Evolutionary conservation across 208 protist species (phyloP).

Genomic region (Wallacemonas sp.): DNA sequence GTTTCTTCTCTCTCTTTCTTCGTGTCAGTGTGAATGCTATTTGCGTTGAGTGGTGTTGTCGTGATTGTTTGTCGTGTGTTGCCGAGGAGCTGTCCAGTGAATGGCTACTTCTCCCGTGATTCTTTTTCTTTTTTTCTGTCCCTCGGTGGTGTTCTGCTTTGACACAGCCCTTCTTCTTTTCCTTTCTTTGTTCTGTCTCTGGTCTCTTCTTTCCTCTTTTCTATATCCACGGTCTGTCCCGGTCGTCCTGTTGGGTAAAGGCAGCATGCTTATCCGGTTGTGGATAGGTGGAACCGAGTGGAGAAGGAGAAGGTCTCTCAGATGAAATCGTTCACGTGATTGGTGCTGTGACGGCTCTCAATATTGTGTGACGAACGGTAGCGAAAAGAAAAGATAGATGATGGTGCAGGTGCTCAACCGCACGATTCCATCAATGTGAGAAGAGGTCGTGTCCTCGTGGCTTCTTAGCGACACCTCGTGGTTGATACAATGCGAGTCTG

Average conservation of each 20-base stretch:
- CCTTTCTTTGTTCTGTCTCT: neutral
- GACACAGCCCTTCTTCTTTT: neutral
- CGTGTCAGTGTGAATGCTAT: neutral
- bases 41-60: constrained; percentile 1
- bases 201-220: neutral
- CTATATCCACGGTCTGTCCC: neutral
- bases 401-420: neutral
- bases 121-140: constrained; percentile 6
- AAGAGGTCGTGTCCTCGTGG: no score
- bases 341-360: no score
- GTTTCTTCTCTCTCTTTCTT: neutral
- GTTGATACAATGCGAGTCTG: no score
- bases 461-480: no score
- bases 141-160: neutral
- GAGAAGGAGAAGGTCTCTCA: no score
- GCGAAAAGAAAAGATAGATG: constrained; percentile 4
- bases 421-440: no score
- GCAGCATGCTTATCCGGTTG: no score
- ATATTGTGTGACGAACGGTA: no score
- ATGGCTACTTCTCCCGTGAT: no score
- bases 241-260: neutral
- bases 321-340: no score
- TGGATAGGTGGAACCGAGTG: no score
- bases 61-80: neutral
- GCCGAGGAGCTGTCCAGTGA: no score